A percentile compares a stretch with the other conserved stretches of the same genome.
phyloP scores from a whole-genome alignment of 2,329 filamentous ascomycete genomes.

The Ophiocordyceps sinensis region DNA sequence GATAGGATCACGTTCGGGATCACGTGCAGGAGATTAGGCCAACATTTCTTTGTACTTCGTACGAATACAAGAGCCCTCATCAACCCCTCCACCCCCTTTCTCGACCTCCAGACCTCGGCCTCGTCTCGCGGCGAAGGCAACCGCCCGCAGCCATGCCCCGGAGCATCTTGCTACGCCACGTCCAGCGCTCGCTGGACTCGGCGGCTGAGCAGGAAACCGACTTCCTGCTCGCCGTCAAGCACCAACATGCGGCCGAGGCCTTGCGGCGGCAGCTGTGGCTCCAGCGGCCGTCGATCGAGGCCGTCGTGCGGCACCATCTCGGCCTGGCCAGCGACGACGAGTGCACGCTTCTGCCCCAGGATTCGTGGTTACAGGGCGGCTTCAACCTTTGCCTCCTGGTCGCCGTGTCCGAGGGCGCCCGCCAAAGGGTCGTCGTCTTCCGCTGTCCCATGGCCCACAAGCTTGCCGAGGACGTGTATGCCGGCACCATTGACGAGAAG shows the following conservation, averaged over 20 bases:
- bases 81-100: no score
- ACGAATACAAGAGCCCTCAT: no score
- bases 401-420: conserved; percentile 1
- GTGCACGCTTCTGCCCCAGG: conserved; percentile 5
- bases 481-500: conserved; percentile 18
- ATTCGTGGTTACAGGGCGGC: conserved; percentile 6
- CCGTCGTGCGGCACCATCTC: conserved; percentile 6
- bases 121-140: no score
- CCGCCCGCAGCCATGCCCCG: no score
- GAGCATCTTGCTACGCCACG: not conserved
- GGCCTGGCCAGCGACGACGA: conserved; percentile 2
- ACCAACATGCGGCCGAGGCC: conserved; percentile 3
- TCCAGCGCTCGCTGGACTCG: conserved; percentile 2
- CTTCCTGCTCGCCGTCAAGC: conserved; percentile 3
- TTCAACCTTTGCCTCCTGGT: conserved; percentile 9
- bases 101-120: no score
- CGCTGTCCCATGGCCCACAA: conserved; percentile 8
- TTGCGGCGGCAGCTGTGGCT: conserved; percentile 4
- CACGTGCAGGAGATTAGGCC: no score
- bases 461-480: conserved; percentile 6
- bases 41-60: no score
- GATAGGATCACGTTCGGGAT: no score
- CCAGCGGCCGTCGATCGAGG: conserved; percentile 4
- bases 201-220: conserved; percentile 3
- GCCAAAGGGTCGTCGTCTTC: conserved; percentile 2